Evolutionary conservation across 768 basidiomycete genomes (phyloP).

Genomic region (Suillus americanus): DNA sequence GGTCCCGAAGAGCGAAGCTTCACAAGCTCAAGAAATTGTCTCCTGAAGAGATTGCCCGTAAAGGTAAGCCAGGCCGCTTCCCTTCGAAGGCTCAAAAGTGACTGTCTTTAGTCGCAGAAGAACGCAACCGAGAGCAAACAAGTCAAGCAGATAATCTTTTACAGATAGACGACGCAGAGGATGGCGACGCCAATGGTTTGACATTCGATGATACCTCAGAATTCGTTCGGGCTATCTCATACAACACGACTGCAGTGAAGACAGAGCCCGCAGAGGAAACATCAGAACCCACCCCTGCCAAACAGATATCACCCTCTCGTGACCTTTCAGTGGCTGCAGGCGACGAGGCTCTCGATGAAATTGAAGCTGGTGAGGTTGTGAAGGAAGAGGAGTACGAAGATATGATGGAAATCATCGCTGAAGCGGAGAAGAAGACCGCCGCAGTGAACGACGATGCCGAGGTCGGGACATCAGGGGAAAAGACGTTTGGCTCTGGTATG

Average conservation of each 20-base stretch:
- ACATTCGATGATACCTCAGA: conserved; percentile 97
- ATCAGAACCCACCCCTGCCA: conserved; percentile 23
- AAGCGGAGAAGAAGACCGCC: conserved; percentile 48
- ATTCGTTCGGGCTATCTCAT: conserved; percentile 85
- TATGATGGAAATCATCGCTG: conserved; percentile 70
- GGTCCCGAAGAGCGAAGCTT: conserved; percentile 79
- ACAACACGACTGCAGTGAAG: conserved; percentile 57
- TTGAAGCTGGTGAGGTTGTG: conserved; percentile 82
- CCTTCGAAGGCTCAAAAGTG: not conserved
- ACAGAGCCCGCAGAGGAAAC: conserved; percentile 42
- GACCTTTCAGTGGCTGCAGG: conserved; percentile 57
- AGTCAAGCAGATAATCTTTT: conserved; percentile 37
- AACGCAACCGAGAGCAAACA: conserved; percentile 55
- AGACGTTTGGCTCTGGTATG: conserved; percentile 81
- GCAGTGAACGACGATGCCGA: conserved; percentile 35
- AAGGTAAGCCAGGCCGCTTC: conserved; percentile 47
- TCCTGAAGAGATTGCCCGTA: conserved; percentile 79
- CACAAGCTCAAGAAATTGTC: conserved; percentile 73
- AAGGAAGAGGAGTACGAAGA: conserved; percentile 80
- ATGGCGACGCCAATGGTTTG: conserved; percentile 46
- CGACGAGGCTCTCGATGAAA: conserved; percentile 67
- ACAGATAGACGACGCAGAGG: conserved; percentile 46
- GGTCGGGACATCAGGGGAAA: conserved; percentile 70
- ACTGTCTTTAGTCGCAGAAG: conserved; percentile 56
- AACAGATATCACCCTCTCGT: conserved; percentile 42